Evolutionary conservation across 2,329 filamentous ascomycete species (phyloP), one percentile per base, ranked within the genome.

Genomic region (Beauveria sp.): DNA sequence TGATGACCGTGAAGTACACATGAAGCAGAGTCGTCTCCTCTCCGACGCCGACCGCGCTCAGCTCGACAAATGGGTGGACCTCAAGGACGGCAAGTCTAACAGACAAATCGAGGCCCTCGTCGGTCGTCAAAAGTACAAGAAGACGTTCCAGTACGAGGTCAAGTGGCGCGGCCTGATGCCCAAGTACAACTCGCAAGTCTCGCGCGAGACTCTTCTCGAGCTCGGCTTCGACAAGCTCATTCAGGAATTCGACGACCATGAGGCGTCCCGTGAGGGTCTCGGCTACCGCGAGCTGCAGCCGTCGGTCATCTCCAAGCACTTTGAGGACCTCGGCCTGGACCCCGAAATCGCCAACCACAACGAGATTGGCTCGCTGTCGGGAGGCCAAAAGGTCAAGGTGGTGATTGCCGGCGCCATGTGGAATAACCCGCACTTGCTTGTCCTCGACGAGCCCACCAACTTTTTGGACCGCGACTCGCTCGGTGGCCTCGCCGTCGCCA

Each of bases 321-420:
- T 99, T 70, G 92, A 97, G 70, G 94, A 99, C 70, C 84, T 97
- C 41, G 94, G 94, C 62, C 84, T 99, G 55, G 94, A 97, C 73
- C 92, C 93, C 0, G 94, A 99, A 71, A 97, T 99, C 71, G 94
- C 94, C 70, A 96, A 97, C 78, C 94, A 99, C 84, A 97, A 97
- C 75, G 89, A 97, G 77, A 99, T 99, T 69, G 91, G 90, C 64
- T 94, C 92, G 70, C 83, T 99, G 14, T 97, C 92, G 10, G 94
- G 94, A 76, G 94, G 94, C 16, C 94, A 99, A 74, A 97, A 97
- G 77, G 94, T 99, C 79, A 99, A 99, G 84, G 94, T 99, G 53
- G 94, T 99, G 65, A 86, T 99, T 68, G 94, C 91, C 3, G 91
- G 91, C 70, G 91, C 92, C 68, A 96, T 96, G 91, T 96, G 92